Evolutionary conservation across 148 eudicot genomes (phyloP).

Genomic region (Euryodendron excelsum): DNA sequence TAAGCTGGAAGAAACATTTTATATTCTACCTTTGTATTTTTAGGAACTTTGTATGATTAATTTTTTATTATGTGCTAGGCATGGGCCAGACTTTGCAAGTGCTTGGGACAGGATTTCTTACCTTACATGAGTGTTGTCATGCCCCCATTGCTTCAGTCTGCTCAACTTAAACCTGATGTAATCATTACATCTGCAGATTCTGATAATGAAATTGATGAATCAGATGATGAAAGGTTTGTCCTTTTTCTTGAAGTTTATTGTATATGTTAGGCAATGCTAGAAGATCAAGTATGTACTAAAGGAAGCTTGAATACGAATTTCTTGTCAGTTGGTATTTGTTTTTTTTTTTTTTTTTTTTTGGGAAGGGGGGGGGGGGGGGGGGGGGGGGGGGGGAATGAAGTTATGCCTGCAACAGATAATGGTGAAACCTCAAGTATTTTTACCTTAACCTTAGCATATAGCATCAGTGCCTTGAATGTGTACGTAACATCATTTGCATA

Average conservation of each 20-base stretch:
- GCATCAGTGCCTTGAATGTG: neutral
- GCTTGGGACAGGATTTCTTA: constrained; percentile 96
- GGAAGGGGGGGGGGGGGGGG: too few relatives aligned
- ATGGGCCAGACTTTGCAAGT: constrained; percentile 99
- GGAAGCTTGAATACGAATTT: too few relatives aligned
- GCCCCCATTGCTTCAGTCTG: constrained; percentile 96
- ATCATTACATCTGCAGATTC: constrained; percentile 90
- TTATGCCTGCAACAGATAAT: constrained; percentile 5
- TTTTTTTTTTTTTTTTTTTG: neutral
- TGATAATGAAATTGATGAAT: constrained; percentile 84
- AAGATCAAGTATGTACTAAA: neutral
- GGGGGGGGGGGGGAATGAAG: too few relatives aligned
- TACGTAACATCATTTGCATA: neutral
- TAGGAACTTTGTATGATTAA: neutral
- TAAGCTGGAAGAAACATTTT: neutral
- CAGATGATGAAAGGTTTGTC: constrained; percentile 89
- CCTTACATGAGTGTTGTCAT: constrained; percentile 96
- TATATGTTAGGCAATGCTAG: constrained; percentile 5
- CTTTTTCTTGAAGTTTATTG: neutral
- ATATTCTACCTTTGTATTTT: neutral
- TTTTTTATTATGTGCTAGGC: constrained; percentile 56
- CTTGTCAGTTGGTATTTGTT: too few relatives aligned
- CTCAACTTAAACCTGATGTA: constrained; percentile 97
- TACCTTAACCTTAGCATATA: neutral
- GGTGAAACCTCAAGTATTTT: neutral